These are phyloP conservation scores for Quercus dentata DNA, from an alignment of 306 rosid genomes.

Conservation along the genomic window DNA sequence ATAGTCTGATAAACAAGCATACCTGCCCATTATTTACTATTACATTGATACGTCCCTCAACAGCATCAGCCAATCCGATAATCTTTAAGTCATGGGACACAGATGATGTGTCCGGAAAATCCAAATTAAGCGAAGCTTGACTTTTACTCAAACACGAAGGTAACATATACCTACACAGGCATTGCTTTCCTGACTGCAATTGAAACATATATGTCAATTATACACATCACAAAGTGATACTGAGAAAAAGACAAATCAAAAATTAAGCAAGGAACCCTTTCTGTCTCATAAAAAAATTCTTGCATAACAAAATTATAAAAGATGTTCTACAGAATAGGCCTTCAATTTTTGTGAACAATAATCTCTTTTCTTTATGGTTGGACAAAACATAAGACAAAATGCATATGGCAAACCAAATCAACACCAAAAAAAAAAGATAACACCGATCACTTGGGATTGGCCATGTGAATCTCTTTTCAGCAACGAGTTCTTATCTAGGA, in stretches of 20 bases:
- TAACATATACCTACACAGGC: conserved; percentile 73
- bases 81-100: conserved; percentile 58
- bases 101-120: conserved; percentile 62
- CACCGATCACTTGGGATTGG: not conserved
- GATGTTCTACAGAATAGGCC: not conserved
- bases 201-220: conserved; percentile 15
- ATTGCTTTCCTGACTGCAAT: conserved; percentile 91
- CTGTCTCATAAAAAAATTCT: not conserved
- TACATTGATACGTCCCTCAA: conserved; percentile 84
- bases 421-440: not conserved
- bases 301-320: not conserved
- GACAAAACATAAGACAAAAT: not conserved
- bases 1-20: conserved; percentile 15
- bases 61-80: conserved; percentile 80
- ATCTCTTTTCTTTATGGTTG: not conserved
- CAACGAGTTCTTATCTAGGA: not conserved
- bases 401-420: not conserved
- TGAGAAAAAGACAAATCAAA: conserved; percentile 8
- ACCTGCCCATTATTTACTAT: conserved; percentile 79
- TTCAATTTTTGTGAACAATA: not conserved
- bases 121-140: conserved; percentile 40
- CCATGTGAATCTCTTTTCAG: not conserved
- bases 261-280: conserved; percentile 18
- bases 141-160: conserved; percentile 69
- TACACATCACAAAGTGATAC: not conserved